Conservation (phyloP, 331 rosid genomes). For the Saraca asoca region DNA sequence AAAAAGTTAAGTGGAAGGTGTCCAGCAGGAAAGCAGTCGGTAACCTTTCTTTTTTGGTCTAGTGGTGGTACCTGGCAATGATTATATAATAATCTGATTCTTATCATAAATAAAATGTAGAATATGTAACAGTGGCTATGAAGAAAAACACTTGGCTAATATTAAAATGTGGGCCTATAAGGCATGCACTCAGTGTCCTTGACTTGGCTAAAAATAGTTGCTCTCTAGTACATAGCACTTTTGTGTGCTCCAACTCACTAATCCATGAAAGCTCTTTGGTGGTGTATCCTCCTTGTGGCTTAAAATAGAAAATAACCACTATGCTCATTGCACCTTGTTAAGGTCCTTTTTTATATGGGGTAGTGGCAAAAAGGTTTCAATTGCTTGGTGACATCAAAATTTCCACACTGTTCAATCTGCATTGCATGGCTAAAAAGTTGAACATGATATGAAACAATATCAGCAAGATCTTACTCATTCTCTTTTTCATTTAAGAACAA, state of each 20-base stretch:
- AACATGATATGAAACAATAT: conserved; percentile 31
- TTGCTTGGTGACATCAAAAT: conserved; percentile 27
- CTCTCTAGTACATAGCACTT: conserved; percentile 27
- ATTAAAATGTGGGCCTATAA: conserved; percentile 33
- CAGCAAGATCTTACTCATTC: conserved; percentile 7
- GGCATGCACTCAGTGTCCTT: conserved; percentile 44
- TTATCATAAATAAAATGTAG: neutral
- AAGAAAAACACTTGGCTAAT: conserved; percentile 25
- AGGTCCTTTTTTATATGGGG: neutral
- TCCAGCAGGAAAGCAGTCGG: conserved; percentile 13
- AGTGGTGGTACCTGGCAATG: conserved; percentile 41
- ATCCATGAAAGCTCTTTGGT: conserved; percentile 45
- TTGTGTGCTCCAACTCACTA: conserved; percentile 60
- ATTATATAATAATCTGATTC: neutral
- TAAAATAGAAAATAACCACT: conserved; percentile 34
- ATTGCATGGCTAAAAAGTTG: conserved; percentile 40
- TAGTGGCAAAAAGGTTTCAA: conserved; percentile 29
- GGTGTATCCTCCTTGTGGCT: neutral
- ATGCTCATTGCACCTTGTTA: neutral
- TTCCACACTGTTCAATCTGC: conserved; percentile 27
- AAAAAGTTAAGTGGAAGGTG: too few relatives aligned
- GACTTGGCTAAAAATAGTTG: conserved; percentile 14
- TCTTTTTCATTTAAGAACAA: conserved; percentile 26
- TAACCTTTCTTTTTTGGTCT: neutral
- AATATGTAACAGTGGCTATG: conserved; percentile 28